Base-by-base conservation (phyloP, 1,284 basidiomycete genomes). In the Wolfiporia cocos region DNA sequence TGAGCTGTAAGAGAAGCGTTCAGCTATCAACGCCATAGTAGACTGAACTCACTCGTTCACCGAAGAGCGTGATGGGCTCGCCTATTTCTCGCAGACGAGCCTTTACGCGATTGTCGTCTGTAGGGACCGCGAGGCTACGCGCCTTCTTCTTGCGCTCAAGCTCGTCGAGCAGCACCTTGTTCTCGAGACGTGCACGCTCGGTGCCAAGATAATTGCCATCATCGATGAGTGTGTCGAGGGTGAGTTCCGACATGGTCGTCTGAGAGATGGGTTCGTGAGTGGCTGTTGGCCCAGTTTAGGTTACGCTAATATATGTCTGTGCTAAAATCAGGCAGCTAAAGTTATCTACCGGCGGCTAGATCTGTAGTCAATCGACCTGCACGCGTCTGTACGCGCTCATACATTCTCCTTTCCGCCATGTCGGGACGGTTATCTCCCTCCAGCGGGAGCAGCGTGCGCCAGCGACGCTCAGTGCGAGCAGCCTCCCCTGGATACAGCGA, bases 41-140 rank as follows among this genome's bases (percentile, higher is more conserved):
- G n/a, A n/a, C n/a, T n/a, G 12, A 4, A 78, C 89, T 62, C 58
- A 93, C 91, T 38, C 91, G 82, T 76, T 99, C 96, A 45, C 93
- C 96, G 55, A 99, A 99, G 26, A 98, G 74, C 5, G 93, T 98
- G 51, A 97, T 92, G 24, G 96, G 96, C 63, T 99, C 91, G 22
- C 90, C 92, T 49, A 96, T 85, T 63, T 95, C 90, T 44, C 96
- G 74, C 48, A 99, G 71, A 42, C 90, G 74, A 33, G 85, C 81
- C 58, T 88, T 86, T 52, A 99, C 95, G 49, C 88, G 86, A 54
- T 78, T 83, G 65, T 99, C 96, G 61, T 98, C 94, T 6, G 96
- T 99, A 4, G 96, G 96, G 3, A 99, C 92, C 12, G 94, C 94
- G 66, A 98, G 78, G 46, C 73, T 85, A 48, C 95, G 77, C n/a